Percentiles rank a stretch among this genome's conserved stretches.
Evolutionary conservation across 331 rosid genomes (phyloP).

Genomic region (Rhamnella rubrinervis): DNA sequence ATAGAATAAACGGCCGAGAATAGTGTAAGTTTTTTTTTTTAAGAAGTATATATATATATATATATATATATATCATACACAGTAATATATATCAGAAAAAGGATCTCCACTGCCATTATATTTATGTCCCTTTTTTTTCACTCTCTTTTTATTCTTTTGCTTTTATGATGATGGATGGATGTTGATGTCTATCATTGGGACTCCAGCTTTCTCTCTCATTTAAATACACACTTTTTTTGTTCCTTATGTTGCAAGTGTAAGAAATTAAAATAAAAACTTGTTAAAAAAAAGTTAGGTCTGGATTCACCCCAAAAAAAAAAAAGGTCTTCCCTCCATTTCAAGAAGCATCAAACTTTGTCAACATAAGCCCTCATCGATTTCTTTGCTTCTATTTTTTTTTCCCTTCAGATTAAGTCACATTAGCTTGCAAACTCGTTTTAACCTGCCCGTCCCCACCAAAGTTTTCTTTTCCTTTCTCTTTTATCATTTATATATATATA

Average conservation of each 20-base stretch:
- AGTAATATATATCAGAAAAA: slow-evolving; percentile 18
- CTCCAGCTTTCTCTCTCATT: too few relatives aligned
- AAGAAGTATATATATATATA: too few relatives aligned
- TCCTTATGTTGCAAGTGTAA: slow-evolving; percentile 32
- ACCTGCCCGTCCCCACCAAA: background rate
- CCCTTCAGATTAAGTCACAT: background rate
- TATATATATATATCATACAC: background rate
- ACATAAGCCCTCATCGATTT: slow-evolving; percentile 1
- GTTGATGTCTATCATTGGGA: background rate
- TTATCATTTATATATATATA: background rate
- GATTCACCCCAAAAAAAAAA: background rate
- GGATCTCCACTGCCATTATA: background rate
- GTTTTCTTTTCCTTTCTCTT: background rate
- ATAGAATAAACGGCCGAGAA: background rate
- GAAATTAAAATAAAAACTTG: background rate
- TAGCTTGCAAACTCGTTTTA: background rate
- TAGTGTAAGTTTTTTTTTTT: too few relatives aligned
- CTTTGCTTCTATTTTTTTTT: too few relatives aligned
- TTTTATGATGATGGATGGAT: slow-evolving; percentile 12
- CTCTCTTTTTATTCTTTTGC: slow-evolving; percentile 10
- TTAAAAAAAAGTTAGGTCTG: slow-evolving; percentile 19
- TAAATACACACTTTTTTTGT: background rate
- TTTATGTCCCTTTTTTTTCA: slow-evolving; percentile 5
- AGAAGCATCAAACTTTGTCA: slow-evolving; percentile 18
- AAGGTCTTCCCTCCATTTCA: slow-evolving; percentile 18